A percentile compares a stretch with the other conserved stretches of the same genome.
Conservation (phyloP, 768 basidiomycete species). For the Podaxis pistillaris region DNA sequence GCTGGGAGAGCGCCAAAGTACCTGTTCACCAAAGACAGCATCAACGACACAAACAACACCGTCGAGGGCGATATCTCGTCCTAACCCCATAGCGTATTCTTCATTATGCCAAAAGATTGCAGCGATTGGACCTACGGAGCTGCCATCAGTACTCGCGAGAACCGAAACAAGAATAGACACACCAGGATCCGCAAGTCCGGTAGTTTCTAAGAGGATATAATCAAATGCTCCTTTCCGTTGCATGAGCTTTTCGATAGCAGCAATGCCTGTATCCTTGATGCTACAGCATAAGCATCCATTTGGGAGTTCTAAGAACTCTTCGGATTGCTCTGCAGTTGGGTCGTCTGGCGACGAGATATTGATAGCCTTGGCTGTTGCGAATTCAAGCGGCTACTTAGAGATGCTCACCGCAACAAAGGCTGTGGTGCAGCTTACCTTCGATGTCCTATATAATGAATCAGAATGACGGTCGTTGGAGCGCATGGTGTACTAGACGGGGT, state of each 20-base stretch:
- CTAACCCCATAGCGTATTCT: slow-evolving; percentile 68
- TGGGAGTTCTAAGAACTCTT: slow-evolving; percentile 88
- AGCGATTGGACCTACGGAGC: slow-evolving; percentile 69
- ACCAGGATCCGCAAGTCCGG: slow-evolving; percentile 96
- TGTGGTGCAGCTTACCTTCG: slow-evolving; percentile 58
- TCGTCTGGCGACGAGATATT: slow-evolving; percentile 72
- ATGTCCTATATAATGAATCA: slow-evolving; percentile 60
- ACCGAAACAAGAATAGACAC: slow-evolving; percentile 11
- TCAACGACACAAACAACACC: slow-evolving; percentile 94
- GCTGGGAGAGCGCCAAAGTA: slow-evolving; percentile 12
- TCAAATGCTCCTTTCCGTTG: slow-evolving; percentile 85
- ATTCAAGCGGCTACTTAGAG: slow-evolving; percentile 3
- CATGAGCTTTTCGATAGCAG: slow-evolving; percentile 94
- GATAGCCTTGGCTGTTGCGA: slow-evolving; percentile 71
- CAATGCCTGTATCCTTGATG: slow-evolving; percentile 89
- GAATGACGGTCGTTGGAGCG: slow-evolving; percentile 15
- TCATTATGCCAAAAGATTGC: slow-evolving; percentile 88
- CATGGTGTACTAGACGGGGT: not conserved
- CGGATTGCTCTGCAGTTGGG: slow-evolving; percentile 61
- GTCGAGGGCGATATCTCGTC: slow-evolving; percentile 73
- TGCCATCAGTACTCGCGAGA: not conserved
- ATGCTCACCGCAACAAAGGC: not conserved
- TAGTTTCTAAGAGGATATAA: slow-evolving; percentile 94
- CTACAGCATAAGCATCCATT: slow-evolving; percentile 99
- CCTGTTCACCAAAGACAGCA: slow-evolving; percentile 70